Base-by-base conservation (phyloP, 805 yeast genomes). In the Grigorovia humatica region DNA sequence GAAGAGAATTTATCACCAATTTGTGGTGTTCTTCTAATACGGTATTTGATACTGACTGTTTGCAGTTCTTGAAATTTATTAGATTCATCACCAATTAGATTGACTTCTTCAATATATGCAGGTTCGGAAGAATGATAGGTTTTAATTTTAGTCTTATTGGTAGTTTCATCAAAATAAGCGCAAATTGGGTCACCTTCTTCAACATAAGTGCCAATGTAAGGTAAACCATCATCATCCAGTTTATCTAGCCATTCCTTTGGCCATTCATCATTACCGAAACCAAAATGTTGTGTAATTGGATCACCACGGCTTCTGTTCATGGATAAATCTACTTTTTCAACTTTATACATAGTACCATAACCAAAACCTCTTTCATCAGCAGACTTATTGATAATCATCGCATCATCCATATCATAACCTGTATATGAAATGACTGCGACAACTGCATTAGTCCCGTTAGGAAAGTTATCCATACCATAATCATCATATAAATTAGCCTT, bases 361-460 rank as follows among this genome's bases (percentile, higher is more conserved):
- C 95, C 98, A 59, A 93, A 93, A 0, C 99, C 99, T 69, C 99
- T 80, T 72, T 93, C 99, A 63, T 90, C 95, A 0, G 98, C 97
- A 48, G 96, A 86, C 70, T 93, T 93, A 71, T 93, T 93, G 60
- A 93, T 80, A 64, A 93, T 93, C 98, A 93, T 91, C 66, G 99
- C 99, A 71, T 93, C 99, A 74, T 93, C 99, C 98, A 93, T 93
- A 86, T 93, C 99, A 67, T 93, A 93, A 61, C 99, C 99, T 1
- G 99, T 93, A 69, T 93, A 93, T 0, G 99, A 90, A 65, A 93
- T 93, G 60, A 93, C 99, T 0, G 99, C 99, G 57, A 93, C 99
- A 54, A 93, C 96, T 2, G 99, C 99, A 66, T 93, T 93, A 57
- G 86, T 88, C 67, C 99, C 99, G 66, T 93, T 93, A 59, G 99